Base-by-base conservation (phyloP, 306 rosid genomes). In the Glycine latifolia region DNA sequence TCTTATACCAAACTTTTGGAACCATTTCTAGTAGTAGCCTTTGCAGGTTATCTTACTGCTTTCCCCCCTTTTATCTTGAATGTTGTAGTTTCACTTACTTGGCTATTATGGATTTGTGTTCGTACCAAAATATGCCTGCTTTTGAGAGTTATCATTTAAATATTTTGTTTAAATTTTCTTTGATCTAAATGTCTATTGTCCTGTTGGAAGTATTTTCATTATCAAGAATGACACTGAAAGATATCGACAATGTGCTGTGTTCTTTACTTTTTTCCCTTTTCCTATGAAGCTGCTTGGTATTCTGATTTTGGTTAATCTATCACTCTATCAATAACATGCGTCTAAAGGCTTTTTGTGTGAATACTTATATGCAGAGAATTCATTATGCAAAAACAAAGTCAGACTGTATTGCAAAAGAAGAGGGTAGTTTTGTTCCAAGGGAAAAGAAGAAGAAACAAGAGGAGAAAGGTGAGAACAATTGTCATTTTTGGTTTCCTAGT, bases 391-490 rank as follows among this genome's bases (percentile, higher is more conserved):
- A 95, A 91, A 12, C 91, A 37, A 93, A 93, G 87, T 93, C 99
- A n/a, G 99, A 95, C 77, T 95, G 99, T 84, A 73, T 95, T 66
- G 98, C 99, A 79, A 91, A 92, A 89, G 98, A 88, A 78, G 99
- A 95, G 61, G 99, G 99, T 84, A 95, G 88, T 84, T 93, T 71
- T 84, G 97, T 91, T 85, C 98, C 98, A 54, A 92, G 97, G 82
- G 98, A 95, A 16, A 95, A 95, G 98, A 93, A 95, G 76, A 95
- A 88, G 97, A 95, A 93, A 89, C 98, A 84, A 83, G 99, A 93
- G 81, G 99, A 95, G 85, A 95, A 94, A 91, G 98, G 99, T 95
- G 71, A 17, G 31, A 26, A 26, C 31, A 26, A 26, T 26, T 26
- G 31, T 26, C 31, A 26, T 26, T 26, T 26, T 0, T 26, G 31